Base-by-base conservation (phyloP, 2,329 filamentous ascomycete species). In the Aspergillus candidus region DNA sequence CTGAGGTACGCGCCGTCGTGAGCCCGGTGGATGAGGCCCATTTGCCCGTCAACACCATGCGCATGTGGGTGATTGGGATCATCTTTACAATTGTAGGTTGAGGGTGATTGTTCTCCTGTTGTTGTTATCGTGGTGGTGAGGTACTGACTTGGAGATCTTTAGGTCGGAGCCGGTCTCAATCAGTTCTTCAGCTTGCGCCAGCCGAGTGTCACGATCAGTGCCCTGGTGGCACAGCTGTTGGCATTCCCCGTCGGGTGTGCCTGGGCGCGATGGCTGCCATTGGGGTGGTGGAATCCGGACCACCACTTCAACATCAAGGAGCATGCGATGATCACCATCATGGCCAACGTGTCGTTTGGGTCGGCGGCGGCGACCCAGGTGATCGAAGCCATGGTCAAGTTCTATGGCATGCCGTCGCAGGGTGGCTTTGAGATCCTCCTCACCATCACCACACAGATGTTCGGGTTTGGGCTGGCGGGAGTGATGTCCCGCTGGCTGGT, bases 381-480 rank as follows among this genome's bases (percentile, higher is more conserved):
- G 35, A 66, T 67, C 29, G 62, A 67, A 49, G 63, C 63, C 4
- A 56, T 61, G 38, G 59, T 66, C 40, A 67, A 66, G 39, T 82
- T 76, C 54, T 82, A 82, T 50, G 68, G 72, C 22, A 76, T 82
- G 56, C 66, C 73, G 27, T 75, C 79, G 40, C 73, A 75, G 40
- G 80, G 76, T 67, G 73, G 72, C 2, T 82, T 80, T 62, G 75
- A 83, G 60, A 63, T 82, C 4, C 66, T 83, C 4, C 70, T 82
- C 47, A 75, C 73, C 43, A 72, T 83, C 46, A 79, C 78, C 3
- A 82, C 78, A 1, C 77, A 83, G 46, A 72, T 79, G 54, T 78
- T 81, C 46, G 82, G 82, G 5, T 82, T 82, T 50, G 80, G 80
- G 2, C 66, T 84, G 27, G 81, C 81, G 6, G 80, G 80, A 3